phyloP scores from a whole-genome alignment of 2,329 filamentous ascomycete genomes.

The Blastomyces parvus region DNA sequence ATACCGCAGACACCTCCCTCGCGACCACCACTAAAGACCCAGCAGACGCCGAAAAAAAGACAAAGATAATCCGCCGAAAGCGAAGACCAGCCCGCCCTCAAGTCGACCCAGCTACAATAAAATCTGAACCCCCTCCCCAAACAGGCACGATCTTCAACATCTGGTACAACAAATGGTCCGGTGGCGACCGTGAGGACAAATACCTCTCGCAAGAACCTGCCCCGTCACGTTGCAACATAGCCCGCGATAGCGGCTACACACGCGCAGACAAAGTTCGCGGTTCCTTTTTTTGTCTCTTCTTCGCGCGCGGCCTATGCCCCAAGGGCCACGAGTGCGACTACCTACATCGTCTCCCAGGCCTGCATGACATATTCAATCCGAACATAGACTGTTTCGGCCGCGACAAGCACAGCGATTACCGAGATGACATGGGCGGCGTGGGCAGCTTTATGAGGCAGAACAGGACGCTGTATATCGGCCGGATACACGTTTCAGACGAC shows the following conservation, averaged over 20 bases:
- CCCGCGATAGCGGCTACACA: conserved; percentile 68
- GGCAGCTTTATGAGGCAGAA: conserved; percentile 92
- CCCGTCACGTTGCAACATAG: conserved; percentile 76
- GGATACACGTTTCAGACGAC: conserved; percentile 92
- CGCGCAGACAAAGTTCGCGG: conserved; percentile 66
- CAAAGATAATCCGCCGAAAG: conserved; percentile 87
- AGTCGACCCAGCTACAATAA: conserved; percentile 74
- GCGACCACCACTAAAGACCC: conserved; percentile 28
- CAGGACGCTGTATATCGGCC: conserved; percentile 81
- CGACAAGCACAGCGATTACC: conserved; percentile 85
- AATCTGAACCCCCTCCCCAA: conserved; percentile 76
- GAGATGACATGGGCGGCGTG: conserved; percentile 96
- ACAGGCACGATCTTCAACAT: conserved; percentile 96
- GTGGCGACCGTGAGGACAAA: conserved; percentile 88
- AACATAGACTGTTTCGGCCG: conserved; percentile 93
- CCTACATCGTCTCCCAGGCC: conserved; percentile 74
- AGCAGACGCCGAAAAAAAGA: conserved; percentile 46
- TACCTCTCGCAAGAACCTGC: conserved; percentile 75
- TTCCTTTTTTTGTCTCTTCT: conserved; percentile 86
- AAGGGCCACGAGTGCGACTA: conserved; percentile 92
- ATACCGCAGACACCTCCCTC: conserved; percentile 15
- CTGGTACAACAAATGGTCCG: conserved; percentile 98
- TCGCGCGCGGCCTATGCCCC: conserved; percentile 70
- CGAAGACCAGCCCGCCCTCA: conserved; percentile 81
- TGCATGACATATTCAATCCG: conserved; percentile 83